A percentile compares a stretch with the other conserved stretches of the same genome.
These are phyloP conservation scores for Fusarium sp. DNA, from an alignment of 2,329 filamentous ascomycete species.

Conservation along the genomic window DNA sequence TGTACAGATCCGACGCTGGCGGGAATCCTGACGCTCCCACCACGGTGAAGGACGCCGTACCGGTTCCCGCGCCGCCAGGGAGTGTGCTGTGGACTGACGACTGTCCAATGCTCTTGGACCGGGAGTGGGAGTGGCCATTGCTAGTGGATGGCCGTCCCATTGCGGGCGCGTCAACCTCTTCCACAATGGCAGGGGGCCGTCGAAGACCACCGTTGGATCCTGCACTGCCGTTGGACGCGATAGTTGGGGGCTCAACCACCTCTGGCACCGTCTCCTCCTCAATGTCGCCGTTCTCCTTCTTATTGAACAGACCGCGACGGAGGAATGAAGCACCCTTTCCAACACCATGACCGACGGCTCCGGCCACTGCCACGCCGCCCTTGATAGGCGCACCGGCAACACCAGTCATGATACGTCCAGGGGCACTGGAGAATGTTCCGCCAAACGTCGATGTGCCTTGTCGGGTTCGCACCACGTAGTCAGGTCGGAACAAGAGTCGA, in stretches of 20 bases:
- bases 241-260: constrained; percentile 52
- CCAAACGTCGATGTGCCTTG: constrained; percentile 94
- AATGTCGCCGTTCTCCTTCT: constrained; percentile 69
- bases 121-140: constrained; percentile 57
- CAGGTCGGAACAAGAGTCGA: constrained; percentile 88
- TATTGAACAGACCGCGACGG: constrained; percentile 79
- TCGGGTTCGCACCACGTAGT: constrained; percentile 84
- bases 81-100: constrained; percentile 72
- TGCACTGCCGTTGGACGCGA: constrained; percentile 49
- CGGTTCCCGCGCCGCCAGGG: constrained; percentile 67
- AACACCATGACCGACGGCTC: constrained; percentile 76
- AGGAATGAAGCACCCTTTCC: constrained; percentile 91
- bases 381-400: constrained; percentile 91
- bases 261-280: constrained; percentile 56
- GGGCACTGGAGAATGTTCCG: constrained; percentile 83
- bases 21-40: constrained; percentile 81
- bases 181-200: constrained; percentile 51
- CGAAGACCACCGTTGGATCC: constrained; percentile 50
- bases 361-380: constrained; percentile 79
- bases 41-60: constrained; percentile 81
- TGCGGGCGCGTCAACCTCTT: constrained; percentile 43
- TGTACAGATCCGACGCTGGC: constrained; percentile 77
- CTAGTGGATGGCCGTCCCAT: constrained; percentile 40
- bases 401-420: constrained; percentile 84
- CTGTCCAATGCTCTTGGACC: constrained; percentile 66